Evolutionary conservation across 352 stramenopile genomes (phyloP), one percentile per base, ranked within the genome.

Genomic region (Phytophthora brassicae): DNA sequence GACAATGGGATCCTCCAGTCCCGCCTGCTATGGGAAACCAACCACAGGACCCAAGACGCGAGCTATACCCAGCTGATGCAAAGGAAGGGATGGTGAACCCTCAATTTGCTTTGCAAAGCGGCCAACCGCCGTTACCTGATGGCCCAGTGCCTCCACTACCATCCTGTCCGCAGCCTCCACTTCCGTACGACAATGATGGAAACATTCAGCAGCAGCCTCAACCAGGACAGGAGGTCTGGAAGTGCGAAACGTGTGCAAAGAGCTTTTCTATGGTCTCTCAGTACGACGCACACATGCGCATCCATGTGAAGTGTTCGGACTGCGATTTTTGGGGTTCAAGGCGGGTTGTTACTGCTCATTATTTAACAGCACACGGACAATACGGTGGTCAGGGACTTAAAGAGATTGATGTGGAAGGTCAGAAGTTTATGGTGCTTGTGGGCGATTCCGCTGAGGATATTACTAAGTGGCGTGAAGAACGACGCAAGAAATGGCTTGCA

Each of bases 381-480:
- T 92, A 81, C 45, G 68, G 60, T 13, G 85, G 85, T 2, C 60
- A 88, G 38, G 85, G 85, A 8, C 67, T 92, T 9, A 92, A 94
- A 53, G 82, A 92, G 35, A 89, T 94, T 26, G 85, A 92, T 11
- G 70, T 94, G 48, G 85, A 94, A 67, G 85, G 83, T n/a, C 85
- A 94, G 43, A 92, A 88, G 60, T 94, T 94, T 56, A 85, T 81
- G 66, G 85, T 94, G n/a, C 56, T 94, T 11, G 76, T 94, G 17
- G 85, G 85, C 14, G 88, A 94, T 31, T 92, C 83, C 19, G 78
- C 77, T 0, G 80, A 92, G 49, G 85, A 94, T 46, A 94, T 94
- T 60, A 60, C 72, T 0, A 86, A 87, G 50, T 94, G 85, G 85
- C 80, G 85, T 6, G 80, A 81, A 19, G 85, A 94, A 45, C 78